Base-by-base conservation (phyloP, 1,139 yeast species). In the Lodderomyces pseudojiufengensis region DNA sequence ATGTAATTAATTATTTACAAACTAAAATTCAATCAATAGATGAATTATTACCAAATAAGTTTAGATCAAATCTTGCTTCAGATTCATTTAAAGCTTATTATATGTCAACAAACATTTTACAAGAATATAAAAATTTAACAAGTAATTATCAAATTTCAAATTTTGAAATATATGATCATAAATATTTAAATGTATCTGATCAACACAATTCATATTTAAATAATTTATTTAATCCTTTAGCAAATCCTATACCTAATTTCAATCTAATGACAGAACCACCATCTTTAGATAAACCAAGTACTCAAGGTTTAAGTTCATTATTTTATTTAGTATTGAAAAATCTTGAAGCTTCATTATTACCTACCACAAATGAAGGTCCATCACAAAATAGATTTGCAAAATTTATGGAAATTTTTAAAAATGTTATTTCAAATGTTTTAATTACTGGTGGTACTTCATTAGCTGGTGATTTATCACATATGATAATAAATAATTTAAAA, bases 371-470 rank as follows among this genome's bases (percentile, higher is more conserved):
- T 32, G 41, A 47, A 14, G 42, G 49, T 5, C 22, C 16, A 7
- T 56, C 58, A 27, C 53, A 50, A 37, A 51, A 53, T 37, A 54
- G 59, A 32, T 56, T 54, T 47, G 65, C 65, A 14, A 52, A 65
- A 32, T 66, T 68, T 44, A 64, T 63, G 42, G 75, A 70, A 38
- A 59, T 62, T 15, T 64, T 69, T 50, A 65, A 62, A 41, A 62
- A 54, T 27, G 57, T 68, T 35, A 57, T 81, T 35, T 66, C 76
- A n/a, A 81, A 79, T 50, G 73, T 83, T 9, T 71, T 84, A 27
- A 65, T 84, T 36, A 80, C 84, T 4, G 92, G 94, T 24, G 79
- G 82, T 8, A 59, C 78, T 1, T 73, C 87, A 2, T 61, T 75
- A 39, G 63, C 80, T 20, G 71, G 74, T 15, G 86, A 85, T 3